A percentile compares a stretch with the other conserved stretches of the same genome.
Conservation (phyloP, 495 filamentous ascomycete species). For the Penicillium robsamsonii region DNA sequence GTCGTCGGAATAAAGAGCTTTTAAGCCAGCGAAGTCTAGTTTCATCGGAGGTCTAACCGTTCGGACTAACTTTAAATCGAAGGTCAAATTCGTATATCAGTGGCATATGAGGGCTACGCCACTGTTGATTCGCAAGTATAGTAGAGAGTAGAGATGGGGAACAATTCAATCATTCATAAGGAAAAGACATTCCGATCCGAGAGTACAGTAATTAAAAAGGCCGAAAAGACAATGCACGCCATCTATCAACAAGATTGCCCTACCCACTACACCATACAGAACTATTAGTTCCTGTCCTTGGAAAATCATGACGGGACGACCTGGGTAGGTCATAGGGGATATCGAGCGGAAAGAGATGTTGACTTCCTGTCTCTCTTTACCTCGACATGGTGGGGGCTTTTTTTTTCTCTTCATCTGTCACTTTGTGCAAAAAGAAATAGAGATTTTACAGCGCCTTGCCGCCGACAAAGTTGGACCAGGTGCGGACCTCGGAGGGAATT, state of each 20-base stretch:
- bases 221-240: slow-evolving; percentile 24
- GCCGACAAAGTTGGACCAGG: slow-evolving; percentile 93
- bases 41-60: no score
- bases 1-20: no score
- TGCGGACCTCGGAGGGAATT: slow-evolving; percentile 85
- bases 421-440: slow-evolving; percentile 19
- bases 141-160: slow-evolving; percentile 9
- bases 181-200: slow-evolving; percentile 13
- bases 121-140: slow-evolving; percentile 20
- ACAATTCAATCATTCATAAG: slow-evolving; percentile 6
- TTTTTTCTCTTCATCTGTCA: slow-evolving; percentile 20
- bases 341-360: slow-evolving; percentile 1
- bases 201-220: slow-evolving; percentile 10
- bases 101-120: neutral
- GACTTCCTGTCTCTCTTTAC: neutral
- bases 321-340: slow-evolving; percentile 6
- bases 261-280: slow-evolving; percentile 29
- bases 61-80: no score
- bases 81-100: neutral
- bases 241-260: slow-evolving; percentile 38
- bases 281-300: neutral
- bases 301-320: slow-evolving; percentile 9
- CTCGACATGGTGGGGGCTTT: slow-evolving; percentile 17
- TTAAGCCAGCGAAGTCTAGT: no score
- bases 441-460: slow-evolving; percentile 77